phyloP scores from a whole-genome alignment of 805 yeast species.

The Wickerhamiella lipophila region DNA sequence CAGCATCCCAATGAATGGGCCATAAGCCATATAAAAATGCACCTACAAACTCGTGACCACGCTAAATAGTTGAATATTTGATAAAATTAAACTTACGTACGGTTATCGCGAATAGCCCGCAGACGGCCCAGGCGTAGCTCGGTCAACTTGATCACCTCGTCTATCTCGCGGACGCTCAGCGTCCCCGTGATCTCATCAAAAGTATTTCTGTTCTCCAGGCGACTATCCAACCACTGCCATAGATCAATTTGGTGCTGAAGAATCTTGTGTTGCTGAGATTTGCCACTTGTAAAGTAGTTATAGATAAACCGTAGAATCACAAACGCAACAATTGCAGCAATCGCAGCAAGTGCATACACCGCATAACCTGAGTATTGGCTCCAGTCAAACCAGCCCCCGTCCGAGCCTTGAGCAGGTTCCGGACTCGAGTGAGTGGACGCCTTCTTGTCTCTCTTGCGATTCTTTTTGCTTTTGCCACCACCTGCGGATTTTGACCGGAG shows the following conservation, averaged over 20 bases:
- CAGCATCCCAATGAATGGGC: no score
- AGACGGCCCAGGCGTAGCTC: constrained; percentile 14
- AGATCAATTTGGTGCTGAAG: constrained; percentile 44
- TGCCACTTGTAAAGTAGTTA: background rate
- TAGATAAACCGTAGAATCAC: constrained; percentile 15
- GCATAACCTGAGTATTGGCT: background rate
- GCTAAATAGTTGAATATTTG: no score
- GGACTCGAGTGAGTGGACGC: background rate
- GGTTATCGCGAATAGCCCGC: constrained; percentile 1
- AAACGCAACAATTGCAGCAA: constrained; percentile 10
- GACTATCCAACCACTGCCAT: constrained; percentile 61
- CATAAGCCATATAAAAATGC: no score
- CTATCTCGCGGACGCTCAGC: constrained; percentile 15
- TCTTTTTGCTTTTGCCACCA: constrained; percentile 15
- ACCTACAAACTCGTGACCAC: no score
- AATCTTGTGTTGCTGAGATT: constrained; percentile 11
- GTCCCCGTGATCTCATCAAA: constrained; percentile 16
- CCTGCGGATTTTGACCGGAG: constrained; percentile 14
- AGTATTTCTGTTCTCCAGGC: constrained; percentile 22
- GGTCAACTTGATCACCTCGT: constrained; percentile 20
- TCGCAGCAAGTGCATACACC: constrained; percentile 6
- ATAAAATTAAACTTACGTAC: background rate
- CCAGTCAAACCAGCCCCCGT: background rate
- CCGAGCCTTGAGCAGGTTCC: background rate
- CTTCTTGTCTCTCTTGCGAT: constrained; percentile 9